Evolutionary conservation across 768 basidiomycete genomes (phyloP), one percentile per base, ranked within the genome.

Genomic region (Russula olivacea): DNA sequence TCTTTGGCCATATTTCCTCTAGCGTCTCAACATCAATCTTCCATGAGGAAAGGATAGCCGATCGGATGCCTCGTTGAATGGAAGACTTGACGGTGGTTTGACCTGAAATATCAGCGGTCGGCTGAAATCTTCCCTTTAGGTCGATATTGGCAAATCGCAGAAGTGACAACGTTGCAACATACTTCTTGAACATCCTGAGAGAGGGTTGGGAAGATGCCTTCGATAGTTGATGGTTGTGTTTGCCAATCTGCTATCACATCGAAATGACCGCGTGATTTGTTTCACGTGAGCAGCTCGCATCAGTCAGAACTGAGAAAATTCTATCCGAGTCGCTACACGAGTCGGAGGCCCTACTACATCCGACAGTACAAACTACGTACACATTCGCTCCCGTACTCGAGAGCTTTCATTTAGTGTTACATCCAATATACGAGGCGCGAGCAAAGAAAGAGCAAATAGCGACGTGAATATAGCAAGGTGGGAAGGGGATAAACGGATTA

Each of bases 1-100:
- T 99, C 89, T 98, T 99, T 3, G 95, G 93, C 97, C 97, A 99
- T 56, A 99, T 83, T 69, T 83, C 83, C 72, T 99, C 97, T 34
- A 98, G 77, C 2, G 87, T 84, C 66, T 91, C 91, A 47, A 84
- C 80, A 65, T 86, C 84, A 55, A 91, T 82, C 69, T 85, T 89
- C 82, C 92, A 89, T 73, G 96, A 93, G 21, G 87, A 81, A 54
- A 97, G 79, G 36, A 97, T 77, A 50, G 79, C 80, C 25, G 86
- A 77, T 60, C 97, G 87, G 74, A 98, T 93, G 68, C 83, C 82
- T 71, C 97, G 82, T 73, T 98, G 96, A 8, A 93, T 87, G 28
- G 95, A 98, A 38, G 92, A 86, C 75, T 98, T 98, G 63, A 98
- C 83, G 43, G 89, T 89, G 14, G 93, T 93, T 68, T 94, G 92